Conservation (phyloP, 176 grass and related monocot species). For the Cenchrus purpureus region DNA sequence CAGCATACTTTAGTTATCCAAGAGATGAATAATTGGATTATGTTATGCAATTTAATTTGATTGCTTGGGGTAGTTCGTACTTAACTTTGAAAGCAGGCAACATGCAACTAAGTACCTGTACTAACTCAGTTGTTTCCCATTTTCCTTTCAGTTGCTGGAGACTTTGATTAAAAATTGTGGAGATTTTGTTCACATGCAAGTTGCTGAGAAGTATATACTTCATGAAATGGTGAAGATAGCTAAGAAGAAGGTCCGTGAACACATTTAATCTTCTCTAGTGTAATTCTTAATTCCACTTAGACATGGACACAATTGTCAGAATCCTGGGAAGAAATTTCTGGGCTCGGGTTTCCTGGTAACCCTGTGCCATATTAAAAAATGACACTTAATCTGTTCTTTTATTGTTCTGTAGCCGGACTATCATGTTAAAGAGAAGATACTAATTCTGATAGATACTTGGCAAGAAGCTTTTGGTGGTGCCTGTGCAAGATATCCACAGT, state of each 20-base stretch:
- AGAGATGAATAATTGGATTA: conserved; percentile 3
- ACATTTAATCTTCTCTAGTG: background rate
- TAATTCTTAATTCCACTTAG: background rate
- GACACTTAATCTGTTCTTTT: conserved; percentile 1
- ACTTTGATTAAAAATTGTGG: conserved; percentile 95
- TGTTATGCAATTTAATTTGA: conserved; percentile 29
- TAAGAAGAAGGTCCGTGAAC: conserved; percentile 82
- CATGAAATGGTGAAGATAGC: conserved; percentile 96
- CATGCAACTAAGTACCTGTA: conserved; percentile 22
- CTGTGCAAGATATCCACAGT: conserved; percentile 84
- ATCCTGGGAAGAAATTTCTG: background rate
- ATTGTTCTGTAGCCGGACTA: conserved; percentile 57
- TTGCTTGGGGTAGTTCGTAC: background rate
- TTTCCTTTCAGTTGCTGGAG: conserved; percentile 77
- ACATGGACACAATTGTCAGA: background rate
- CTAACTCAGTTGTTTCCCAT: conserved; percentile 38
- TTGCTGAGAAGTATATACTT: conserved; percentile 86
- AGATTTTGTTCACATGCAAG: conserved; percentile 87
- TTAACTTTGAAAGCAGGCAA: conserved; percentile 12
- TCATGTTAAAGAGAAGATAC: conserved; percentile 68
- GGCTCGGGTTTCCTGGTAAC: background rate
- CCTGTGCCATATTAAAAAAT: conserved; percentile 2
- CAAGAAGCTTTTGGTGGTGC: conserved; percentile 99
- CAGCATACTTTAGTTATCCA: background rate
- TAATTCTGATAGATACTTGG: conserved; percentile 87